phyloP scores from a whole-genome alignment of 2,329 filamentous ascomycete species.

The Lecanicillium sp. region DNA sequence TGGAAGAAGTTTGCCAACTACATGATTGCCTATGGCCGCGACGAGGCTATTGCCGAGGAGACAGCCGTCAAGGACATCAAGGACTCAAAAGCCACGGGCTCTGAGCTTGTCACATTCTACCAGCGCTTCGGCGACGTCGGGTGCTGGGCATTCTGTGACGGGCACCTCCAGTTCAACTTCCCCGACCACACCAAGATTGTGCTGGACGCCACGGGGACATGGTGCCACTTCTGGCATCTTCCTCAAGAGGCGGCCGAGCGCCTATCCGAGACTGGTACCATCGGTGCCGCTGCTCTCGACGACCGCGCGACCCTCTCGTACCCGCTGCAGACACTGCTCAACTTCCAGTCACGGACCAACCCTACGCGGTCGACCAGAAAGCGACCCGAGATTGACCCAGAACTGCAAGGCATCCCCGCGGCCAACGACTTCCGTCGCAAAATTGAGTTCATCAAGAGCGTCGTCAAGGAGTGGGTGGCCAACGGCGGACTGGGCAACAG shows the following conservation, averaged over 20 bases:
- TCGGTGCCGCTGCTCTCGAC: slow-evolving; percentile 64
- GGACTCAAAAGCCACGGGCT: slow-evolving; percentile 33
- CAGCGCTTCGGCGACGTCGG: slow-evolving; percentile 76
- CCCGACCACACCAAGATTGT: slow-evolving; percentile 84
- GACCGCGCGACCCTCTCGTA: slow-evolving; percentile 66
- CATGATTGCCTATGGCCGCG: slow-evolving; percentile 67
- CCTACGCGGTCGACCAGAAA: slow-evolving; percentile 39
- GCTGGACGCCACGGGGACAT: slow-evolving; percentile 65
- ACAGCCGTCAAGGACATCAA: slow-evolving; percentile 34
- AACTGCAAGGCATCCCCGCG: slow-evolving; percentile 58
- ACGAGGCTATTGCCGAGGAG: slow-evolving; percentile 53
- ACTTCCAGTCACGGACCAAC: slow-evolving; percentile 49
- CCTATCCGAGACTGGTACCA: slow-evolving; percentile 58
- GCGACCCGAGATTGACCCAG: slow-evolving; percentile 54
- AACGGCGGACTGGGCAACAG: slow-evolving; percentile 66
- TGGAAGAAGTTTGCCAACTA: slow-evolving; percentile 73
- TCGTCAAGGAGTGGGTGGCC: slow-evolving; percentile 64
- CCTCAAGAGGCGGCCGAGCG: slow-evolving; percentile 63
- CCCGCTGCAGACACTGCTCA: slow-evolving; percentile 66
- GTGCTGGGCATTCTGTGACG: slow-evolving; percentile 75
- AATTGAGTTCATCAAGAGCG: slow-evolving; percentile 63
- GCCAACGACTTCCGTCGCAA: slow-evolving; percentile 70
- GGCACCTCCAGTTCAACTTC: slow-evolving; percentile 82
- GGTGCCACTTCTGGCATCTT: slow-evolving; percentile 73
- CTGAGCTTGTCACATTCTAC: slow-evolving; percentile 70